Conservation (phyloP, 345 rosid genomes). For the Combretum micranthum region DNA sequence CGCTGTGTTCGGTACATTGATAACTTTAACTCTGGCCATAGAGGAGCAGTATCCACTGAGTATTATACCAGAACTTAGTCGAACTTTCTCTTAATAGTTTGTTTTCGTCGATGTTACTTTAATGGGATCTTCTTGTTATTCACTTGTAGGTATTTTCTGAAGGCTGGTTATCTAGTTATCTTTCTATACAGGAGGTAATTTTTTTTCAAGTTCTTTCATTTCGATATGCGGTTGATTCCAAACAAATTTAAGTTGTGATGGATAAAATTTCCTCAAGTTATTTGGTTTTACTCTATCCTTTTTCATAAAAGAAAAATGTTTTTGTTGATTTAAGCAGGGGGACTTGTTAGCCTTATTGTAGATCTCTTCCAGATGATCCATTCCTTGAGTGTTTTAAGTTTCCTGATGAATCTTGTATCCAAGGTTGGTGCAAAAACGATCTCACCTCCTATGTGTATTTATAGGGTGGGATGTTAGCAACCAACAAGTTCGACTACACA, state of each 20-base stretch:
- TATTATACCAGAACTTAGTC: slow-evolving; percentile 11
- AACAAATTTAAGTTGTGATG: neutral
- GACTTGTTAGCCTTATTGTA: slow-evolving; percentile 70
- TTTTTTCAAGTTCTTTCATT: neutral
- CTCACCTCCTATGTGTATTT: no score
- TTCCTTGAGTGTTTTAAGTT: slow-evolving; percentile 75
- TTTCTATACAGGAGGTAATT: slow-evolving; percentile 72
- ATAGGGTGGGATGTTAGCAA: neutral
- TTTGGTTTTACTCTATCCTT: neutral
- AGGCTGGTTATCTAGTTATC: slow-evolving; percentile 86
- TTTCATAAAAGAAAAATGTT: neutral
- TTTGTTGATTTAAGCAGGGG: slow-evolving; percentile 39
- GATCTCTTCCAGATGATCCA: slow-evolving; percentile 76
- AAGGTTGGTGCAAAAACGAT: slow-evolving; percentile 29
- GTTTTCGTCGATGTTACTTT: neutral
- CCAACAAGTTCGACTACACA: neutral
- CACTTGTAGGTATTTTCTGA: slow-evolving; percentile 50
- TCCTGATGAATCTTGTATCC: slow-evolving; percentile 31
- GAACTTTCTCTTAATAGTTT: neutral
- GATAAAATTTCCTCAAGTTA: neutral
- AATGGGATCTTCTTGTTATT: neutral
- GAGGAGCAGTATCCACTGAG: slow-evolving; percentile 90
- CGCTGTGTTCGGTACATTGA: slow-evolving; percentile 90
- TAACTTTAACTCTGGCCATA: slow-evolving; percentile 71
- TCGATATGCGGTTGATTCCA: neutral